These are phyloP conservation scores for Zea luxurians DNA, from an alignment of 176 grass and related monocot species.

Conservation along the genomic window DNA sequence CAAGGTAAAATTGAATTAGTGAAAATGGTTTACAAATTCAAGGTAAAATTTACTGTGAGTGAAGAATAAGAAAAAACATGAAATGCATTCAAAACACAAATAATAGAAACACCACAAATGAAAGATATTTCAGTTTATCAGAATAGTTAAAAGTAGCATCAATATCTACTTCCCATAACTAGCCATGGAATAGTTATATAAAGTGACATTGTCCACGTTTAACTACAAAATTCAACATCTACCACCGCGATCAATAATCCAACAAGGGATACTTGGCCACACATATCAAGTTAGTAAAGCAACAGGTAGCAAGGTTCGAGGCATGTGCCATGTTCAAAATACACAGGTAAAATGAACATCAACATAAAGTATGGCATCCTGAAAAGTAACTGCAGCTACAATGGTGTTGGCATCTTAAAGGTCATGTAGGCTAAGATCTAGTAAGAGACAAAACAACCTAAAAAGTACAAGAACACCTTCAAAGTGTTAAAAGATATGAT, in stretches of 20 bases:
- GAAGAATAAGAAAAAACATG: neutral
- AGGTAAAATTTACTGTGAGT: neutral
- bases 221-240: neutral
- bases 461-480: neutral
- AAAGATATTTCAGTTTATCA: too few species aligned
- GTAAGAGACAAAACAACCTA: neutral
- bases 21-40: constrained; percentile 7
- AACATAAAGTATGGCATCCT: neutral
- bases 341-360: neutral
- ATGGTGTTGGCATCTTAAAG: neutral
- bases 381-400: neutral
- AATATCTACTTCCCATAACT: too few species aligned
- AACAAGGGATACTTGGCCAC: neutral
- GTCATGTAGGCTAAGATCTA: neutral
- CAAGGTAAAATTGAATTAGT: neutral
- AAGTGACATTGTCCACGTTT: too few species aligned
- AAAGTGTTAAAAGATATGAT: neutral
- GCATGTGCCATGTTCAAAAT: neutral
- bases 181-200: too few species aligned
- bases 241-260: neutral
- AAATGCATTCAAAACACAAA: constrained; percentile 11
- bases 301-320: neutral
- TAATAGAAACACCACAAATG: neutral
- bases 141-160: too few species aligned
- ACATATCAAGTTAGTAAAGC: constrained; percentile 7